A percentile compares a stretch with the other conserved stretches of the same genome.
These are phyloP conservation scores for Microbotryum lychnidis-dioicae DNA, from an alignment of 1,284 basidiomycete species.

Conservation along the genomic window DNA sequence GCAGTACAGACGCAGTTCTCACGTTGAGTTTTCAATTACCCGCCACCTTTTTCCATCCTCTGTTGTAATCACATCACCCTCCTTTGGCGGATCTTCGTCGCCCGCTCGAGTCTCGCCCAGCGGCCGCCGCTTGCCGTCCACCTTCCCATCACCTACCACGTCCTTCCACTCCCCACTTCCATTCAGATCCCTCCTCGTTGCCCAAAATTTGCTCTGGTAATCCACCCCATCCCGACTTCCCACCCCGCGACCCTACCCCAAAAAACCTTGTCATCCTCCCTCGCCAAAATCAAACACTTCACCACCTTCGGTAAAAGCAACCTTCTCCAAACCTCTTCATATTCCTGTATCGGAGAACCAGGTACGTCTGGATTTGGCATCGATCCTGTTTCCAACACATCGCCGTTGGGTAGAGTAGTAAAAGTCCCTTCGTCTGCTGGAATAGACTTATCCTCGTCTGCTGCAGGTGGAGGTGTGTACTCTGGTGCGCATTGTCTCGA, in stretches of 20 bases:
- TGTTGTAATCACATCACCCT: too few relatives aligned
- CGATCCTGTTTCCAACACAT: slow-evolving; percentile 13
- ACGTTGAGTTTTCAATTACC: too few relatives aligned
- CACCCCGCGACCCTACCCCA: slow-evolving; percentile 1
- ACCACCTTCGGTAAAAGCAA: not conserved
- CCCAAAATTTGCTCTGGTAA: too few relatives aligned
- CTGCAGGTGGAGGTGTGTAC: too few relatives aligned
- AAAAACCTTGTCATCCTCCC: not conserved
- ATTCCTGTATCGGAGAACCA: not conserved
- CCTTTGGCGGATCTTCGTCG: too few relatives aligned
- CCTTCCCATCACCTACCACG: too few relatives aligned
- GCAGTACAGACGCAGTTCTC: too few relatives aligned
- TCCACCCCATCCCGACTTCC: not conserved
- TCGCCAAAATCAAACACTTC: not conserved
- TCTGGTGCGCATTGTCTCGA: not conserved
- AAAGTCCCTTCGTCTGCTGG: slow-evolving; percentile 13
- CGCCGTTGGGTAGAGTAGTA: slow-evolving; percentile 8
- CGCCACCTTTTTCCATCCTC: too few relatives aligned
- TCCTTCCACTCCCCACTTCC: too few relatives aligned
- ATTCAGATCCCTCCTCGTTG: too few relatives aligned
- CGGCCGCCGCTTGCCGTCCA: too few relatives aligned
- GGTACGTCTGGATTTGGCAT: slow-evolving; percentile 5
- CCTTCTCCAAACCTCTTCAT: slow-evolving; percentile 21
- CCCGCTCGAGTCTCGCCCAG: too few relatives aligned
- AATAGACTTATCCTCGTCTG: not conserved